Conservation (phyloP, 1,284 basidiomycete genomes). For the Afroboletus lepidellus region DNA sequence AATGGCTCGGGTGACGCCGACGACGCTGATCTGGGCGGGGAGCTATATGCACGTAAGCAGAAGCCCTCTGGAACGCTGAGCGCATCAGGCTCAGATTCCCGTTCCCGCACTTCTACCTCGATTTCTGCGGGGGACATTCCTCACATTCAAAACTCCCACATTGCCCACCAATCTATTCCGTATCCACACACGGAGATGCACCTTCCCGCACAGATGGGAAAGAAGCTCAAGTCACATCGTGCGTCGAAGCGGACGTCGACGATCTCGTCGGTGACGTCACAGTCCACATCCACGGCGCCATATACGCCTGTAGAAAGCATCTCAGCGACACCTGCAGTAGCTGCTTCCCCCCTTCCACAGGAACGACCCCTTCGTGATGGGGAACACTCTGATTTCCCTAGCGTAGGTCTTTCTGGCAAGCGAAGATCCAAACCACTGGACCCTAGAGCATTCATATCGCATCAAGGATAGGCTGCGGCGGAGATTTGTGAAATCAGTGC, state of each 20-base stretch:
- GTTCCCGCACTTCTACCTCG: conserved; percentile 56
- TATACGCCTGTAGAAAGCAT: conserved; percentile 26
- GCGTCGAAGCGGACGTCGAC: conserved; percentile 31
- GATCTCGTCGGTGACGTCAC: conserved; percentile 33
- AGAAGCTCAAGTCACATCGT: conserved; percentile 20
- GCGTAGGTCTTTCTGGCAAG: conserved; percentile 27
- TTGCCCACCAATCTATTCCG: conserved; percentile 15
- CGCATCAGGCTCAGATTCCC: conserved; percentile 52
- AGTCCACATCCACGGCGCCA: conserved; percentile 34
- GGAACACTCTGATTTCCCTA: conserved; percentile 26
- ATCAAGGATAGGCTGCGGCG: conserved; percentile 10
- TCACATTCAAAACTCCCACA: conserved; percentile 21
- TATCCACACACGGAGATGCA: conserved; percentile 32
- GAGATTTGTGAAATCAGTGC: neutral
- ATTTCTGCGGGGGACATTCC: conserved; percentile 35
- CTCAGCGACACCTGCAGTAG: conserved; percentile 25
- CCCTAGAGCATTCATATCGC: conserved; percentile 24
- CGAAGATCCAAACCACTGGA: conserved; percentile 21
- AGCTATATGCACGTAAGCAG: conserved; percentile 46
- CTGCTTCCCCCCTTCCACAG: conserved; percentile 17
- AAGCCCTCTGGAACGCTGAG: conserved; percentile 32
- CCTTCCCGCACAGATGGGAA: conserved; percentile 21
- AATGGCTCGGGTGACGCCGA: conserved; percentile 41
- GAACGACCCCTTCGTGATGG: conserved; percentile 19
- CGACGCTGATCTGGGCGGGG: conserved; percentile 60